These are phyloP conservation scores for Chytridiales sp. DNA, from an alignment of 371 early-diverging fungal genomes.

Conservation along the genomic window DNA sequence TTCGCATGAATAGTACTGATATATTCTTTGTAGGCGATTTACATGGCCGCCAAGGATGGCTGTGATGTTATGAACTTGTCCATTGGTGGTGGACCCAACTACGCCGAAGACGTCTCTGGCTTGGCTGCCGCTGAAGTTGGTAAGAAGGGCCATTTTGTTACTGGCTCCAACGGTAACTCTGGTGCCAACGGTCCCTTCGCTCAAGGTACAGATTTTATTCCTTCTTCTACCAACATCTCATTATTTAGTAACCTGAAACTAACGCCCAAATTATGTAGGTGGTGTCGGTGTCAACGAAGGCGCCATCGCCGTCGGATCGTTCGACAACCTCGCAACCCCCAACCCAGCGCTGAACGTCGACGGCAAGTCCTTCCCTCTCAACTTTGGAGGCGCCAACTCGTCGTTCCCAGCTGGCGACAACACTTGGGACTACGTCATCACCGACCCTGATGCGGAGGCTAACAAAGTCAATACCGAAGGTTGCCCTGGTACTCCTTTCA, in stretches of 20 bases:
- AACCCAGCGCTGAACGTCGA: too few relatives aligned
- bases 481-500: not conserved
- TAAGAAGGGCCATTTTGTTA: conserved; percentile 10
- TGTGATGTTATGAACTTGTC: conserved; percentile 63
- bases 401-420: too few relatives aligned
- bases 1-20: too few relatives aligned
- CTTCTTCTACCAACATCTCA: too few relatives aligned
- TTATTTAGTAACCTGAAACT: too few relatives aligned
- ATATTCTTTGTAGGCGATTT: conserved; percentile 9
- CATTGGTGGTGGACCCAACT: conserved; percentile 58
- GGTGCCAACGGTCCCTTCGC: conserved; percentile 65
- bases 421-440: too few relatives aligned
- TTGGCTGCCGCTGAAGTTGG: too few relatives aligned
- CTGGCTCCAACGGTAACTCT: conserved; percentile 65
- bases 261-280: too few relatives aligned
- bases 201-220: too few relatives aligned
- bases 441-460: conserved; percentile 1
- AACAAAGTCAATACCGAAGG: conserved; percentile 15
- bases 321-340: not conserved
- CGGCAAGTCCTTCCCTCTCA: too few relatives aligned
- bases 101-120: conserved; percentile 2
- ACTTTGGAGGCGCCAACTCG: too few relatives aligned
- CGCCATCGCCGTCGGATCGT: not conserved
- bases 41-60: conserved; percentile 61
- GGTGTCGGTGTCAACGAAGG: not conserved